phyloP scores from a whole-genome alignment of 257 asterid genomes.

The Solanum ahanhuiri region DNA sequence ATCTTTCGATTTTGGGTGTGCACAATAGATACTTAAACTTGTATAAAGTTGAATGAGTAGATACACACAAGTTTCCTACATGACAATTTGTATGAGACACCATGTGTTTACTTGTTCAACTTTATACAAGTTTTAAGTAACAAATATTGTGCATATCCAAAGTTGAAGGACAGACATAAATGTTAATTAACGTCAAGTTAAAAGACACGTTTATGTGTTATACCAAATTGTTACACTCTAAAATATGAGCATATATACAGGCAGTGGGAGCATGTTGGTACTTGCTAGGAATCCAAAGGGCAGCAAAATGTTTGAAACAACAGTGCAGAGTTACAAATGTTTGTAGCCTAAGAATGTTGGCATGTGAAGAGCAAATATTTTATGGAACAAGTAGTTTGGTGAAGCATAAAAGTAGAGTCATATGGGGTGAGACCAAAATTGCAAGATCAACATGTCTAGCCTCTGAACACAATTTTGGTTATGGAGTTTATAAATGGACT shows the following conservation, averaged over 20 bases:
- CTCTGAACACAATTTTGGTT: slow-evolving; percentile 44
- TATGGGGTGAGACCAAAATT: slow-evolving; percentile 51
- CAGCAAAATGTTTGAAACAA: slow-evolving; percentile 48
- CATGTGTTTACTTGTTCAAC: background rate
- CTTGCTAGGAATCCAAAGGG: slow-evolving; percentile 64
- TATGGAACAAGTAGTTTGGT: slow-evolving; percentile 44
- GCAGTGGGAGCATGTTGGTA: slow-evolving; percentile 88
- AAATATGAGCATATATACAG: slow-evolving; percentile 8
- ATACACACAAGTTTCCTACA: background rate
- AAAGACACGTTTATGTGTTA: background rate
- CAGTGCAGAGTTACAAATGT: slow-evolving; percentile 25
- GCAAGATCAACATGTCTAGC: slow-evolving; percentile 53
- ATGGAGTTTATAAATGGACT: slow-evolving; percentile 94
- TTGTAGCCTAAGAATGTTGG: slow-evolving; percentile 30
- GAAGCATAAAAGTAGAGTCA: slow-evolving; percentile 27
- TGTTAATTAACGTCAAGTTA: background rate
- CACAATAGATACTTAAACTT: background rate
- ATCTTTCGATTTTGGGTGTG: background rate
- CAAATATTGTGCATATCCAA: background rate
- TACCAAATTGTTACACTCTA: too few relatives aligned
- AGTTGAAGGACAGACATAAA: background rate
- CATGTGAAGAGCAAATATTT: slow-evolving; percentile 40
- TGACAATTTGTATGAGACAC: background rate
- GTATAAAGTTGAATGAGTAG: background rate
- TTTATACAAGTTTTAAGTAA: background rate